A percentile compares a stretch with the other conserved stretches of the same genome.
These are phyloP conservation scores for Aspergillus ochraceus DNA, from an alignment of 2,329 filamentous ascomycete genomes.

Conservation along the genomic window DNA sequence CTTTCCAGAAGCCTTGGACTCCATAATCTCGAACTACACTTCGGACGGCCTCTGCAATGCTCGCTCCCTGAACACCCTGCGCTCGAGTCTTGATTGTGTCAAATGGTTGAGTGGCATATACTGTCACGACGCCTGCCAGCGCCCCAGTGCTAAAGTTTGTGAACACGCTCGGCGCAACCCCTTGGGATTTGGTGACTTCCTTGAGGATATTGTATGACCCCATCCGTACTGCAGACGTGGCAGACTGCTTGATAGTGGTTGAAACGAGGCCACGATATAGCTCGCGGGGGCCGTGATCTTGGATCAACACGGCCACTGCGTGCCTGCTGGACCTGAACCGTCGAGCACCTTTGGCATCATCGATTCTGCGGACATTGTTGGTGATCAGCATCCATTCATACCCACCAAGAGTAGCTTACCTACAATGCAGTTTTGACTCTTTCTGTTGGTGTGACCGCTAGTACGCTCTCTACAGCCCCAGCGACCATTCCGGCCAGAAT, in stretches of 20 bases:
- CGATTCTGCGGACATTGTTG: conserved; percentile 42
- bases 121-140: conserved; percentile 58
- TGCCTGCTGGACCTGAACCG: conserved; percentile 54
- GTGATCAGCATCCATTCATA: conserved; percentile 2
- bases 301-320: conserved; percentile 51
- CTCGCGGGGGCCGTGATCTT: conserved; percentile 55
- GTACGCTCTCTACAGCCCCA: conserved; percentile 61
- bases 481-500: conserved; percentile 65
- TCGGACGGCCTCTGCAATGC: conserved; percentile 57
- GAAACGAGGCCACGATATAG: conserved; percentile 61
- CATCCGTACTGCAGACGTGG: conserved; percentile 62
- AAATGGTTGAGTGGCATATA: conserved; percentile 29
- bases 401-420: not conserved
- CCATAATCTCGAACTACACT: conserved; percentile 59
- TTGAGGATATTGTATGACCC: conserved; percentile 65
- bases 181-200: conserved; percentile 52
- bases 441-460: conserved; percentile 68
- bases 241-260: conserved; percentile 63
- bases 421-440: conserved; percentile 59
- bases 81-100: conserved; percentile 56
- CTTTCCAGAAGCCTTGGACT: conserved; percentile 63
- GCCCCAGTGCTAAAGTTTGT: conserved; percentile 64
- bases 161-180: conserved; percentile 51
- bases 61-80: conserved; percentile 60
- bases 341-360: conserved; percentile 55